Conservation (phyloP, 139 green algal genomes). For the Edaphochlamys debaryana region DNA sequence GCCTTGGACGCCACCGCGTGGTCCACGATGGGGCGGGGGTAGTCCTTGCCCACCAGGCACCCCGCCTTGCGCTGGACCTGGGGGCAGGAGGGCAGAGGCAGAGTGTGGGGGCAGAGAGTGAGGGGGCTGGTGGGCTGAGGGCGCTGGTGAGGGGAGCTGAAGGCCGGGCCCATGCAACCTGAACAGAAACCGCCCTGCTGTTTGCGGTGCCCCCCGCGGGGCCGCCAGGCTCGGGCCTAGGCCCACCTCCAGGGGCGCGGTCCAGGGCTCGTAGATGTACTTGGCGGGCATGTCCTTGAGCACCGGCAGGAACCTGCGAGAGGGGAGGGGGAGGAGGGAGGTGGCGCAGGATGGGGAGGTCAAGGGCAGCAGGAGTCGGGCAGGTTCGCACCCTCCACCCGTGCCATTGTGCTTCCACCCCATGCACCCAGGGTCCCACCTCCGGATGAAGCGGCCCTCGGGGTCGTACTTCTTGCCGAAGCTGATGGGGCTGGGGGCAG, state of each 20-base stretch:
- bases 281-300: conserved; percentile 92
- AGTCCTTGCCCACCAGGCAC: conserved; percentile 94
- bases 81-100: too few species aligned
- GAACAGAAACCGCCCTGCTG: too few species aligned
- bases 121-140: too few species aligned
- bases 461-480: conserved; percentile 96
- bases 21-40: conserved; percentile 91
- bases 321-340: neutral
- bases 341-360: neutral
- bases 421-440: conserved; percentile 60
- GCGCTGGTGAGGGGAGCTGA: too few species aligned
- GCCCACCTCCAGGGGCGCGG: conserved; percentile 85
- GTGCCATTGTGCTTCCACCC: neutral
- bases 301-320: conserved; percentile 86
- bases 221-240: too few species aligned
- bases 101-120: too few species aligned
- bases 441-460: conserved; percentile 83
- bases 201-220: too few species aligned
- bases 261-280: conserved; percentile 97
- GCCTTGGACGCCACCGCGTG: conserved; percentile 74
- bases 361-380: too few species aligned
- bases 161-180: too few species aligned
- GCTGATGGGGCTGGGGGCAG: conserved; percentile 45
- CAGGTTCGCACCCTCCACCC: neutral
- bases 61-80: conserved; percentile 70